These are phyloP conservation scores for Casuarina equisetifolia DNA, from an alignment of 306 rosid species.

Conservation along the genomic window DNA sequence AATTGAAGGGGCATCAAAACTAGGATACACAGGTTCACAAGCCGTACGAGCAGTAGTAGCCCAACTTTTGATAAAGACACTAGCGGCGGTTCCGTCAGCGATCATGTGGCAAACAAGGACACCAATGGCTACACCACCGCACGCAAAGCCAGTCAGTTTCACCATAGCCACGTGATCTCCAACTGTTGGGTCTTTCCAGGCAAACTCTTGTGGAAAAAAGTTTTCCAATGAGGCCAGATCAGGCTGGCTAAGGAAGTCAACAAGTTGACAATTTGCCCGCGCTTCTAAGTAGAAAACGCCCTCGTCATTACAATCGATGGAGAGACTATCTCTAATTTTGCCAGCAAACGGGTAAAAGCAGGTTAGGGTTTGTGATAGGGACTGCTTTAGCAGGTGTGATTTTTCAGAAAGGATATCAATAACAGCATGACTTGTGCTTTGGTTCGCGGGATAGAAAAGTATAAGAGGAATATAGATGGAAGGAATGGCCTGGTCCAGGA, in stretches of 20 bases:
- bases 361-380: constrained; percentile 30
- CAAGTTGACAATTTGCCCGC: background rate
- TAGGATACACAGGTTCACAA: background rate
- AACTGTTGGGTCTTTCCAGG: background rate
- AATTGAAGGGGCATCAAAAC: constrained; percentile 4
- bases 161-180: background rate
- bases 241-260: constrained; percentile 1
- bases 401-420: background rate
- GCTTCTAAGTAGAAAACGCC: constrained; percentile 16
- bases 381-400: constrained; percentile 13
- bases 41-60: background rate
- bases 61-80: constrained; percentile 13
- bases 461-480: constrained; percentile 9
- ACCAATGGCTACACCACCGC: constrained; percentile 18
- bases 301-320: constrained; percentile 28
- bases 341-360: constrained; percentile 37
- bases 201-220: background rate
- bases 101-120: constrained; percentile 15
- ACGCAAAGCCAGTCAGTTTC: constrained; percentile 16
- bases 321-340: constrained; percentile 16
- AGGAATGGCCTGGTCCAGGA: constrained; percentile 28
- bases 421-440: background rate
- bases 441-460: constrained; percentile 8
- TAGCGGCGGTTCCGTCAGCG: constrained; percentile 2
- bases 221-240: background rate